These are phyloP conservation scores for Blastomyces parvus DNA, from an alignment of 2,329 filamentous ascomycete genomes.

Conservation along the genomic window DNA sequence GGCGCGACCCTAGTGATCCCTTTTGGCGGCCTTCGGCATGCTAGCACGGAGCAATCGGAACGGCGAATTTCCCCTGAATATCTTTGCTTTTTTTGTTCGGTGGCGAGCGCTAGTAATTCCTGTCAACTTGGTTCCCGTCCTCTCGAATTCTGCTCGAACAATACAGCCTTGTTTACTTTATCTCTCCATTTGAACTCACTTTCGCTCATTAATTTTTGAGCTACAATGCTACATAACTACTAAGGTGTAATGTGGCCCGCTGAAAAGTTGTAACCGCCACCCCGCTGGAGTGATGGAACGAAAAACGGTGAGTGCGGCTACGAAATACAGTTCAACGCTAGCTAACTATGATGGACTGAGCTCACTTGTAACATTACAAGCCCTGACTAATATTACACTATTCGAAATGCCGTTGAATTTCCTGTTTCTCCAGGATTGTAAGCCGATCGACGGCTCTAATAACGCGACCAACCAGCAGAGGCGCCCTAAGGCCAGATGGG, in stretches of 20 bases:
- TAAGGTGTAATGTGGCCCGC: background rate
- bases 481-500: background rate
- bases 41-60: background rate
- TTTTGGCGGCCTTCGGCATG: background rate
- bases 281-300: background rate
- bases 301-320: background rate
- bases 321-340: background rate
- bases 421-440: background rate
- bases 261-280: background rate
- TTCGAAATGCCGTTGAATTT: background rate
- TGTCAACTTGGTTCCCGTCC: background rate
- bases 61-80: background rate
- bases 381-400: background rate
- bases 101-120: background rate
- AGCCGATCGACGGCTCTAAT: background rate
- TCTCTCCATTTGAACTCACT: background rate
- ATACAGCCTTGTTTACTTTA: background rate
- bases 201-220: background rate
- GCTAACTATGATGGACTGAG: background rate
- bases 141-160: background rate
- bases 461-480: background rate
- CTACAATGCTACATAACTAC: background rate
- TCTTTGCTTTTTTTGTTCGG: background rate
- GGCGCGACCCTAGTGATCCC: background rate
- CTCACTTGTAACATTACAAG: background rate